phyloP scores from a whole-genome alignment of 169 alveolate species.

The Plasmodium relictum region DNA sequence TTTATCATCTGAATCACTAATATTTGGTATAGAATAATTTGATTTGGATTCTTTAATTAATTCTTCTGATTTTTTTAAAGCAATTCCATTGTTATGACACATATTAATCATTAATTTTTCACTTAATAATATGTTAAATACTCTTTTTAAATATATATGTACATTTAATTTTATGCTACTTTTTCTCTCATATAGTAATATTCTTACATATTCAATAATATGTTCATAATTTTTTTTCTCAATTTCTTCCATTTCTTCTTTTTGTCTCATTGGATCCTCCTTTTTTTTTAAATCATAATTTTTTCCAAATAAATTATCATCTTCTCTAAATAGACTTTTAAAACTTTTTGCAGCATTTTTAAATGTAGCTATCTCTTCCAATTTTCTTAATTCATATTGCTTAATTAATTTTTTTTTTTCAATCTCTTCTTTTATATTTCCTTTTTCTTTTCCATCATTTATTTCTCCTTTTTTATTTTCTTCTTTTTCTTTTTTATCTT shows the following conservation, averaged over 20 bases:
- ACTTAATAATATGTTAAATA: slow-evolving; percentile 28
- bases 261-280: background rate
- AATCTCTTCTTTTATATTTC: background rate
- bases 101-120: slow-evolving; percentile 43
- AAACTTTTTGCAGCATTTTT: background rate
- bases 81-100: background rate
- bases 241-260: background rate
- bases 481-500: background rate
- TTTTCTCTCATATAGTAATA: slow-evolving; percentile 6
- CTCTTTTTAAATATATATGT: slow-evolving; percentile 14
- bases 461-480: background rate
- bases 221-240: background rate
- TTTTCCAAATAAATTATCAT: slow-evolving; percentile 1
- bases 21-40: background rate
- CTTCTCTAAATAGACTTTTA: background rate
- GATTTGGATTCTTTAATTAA: background rate
- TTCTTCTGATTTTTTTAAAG: background rate
- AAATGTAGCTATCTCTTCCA: background rate
- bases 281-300: background rate
- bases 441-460: background rate
- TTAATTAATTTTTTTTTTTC: background rate
- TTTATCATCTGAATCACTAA: background rate
- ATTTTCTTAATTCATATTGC: background rate
- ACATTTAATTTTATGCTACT: background rate
- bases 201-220: slow-evolving; percentile 16